Percentiles rank a stretch among this genome's conserved stretches.
Evolutionary conservation across 164 flowering plant species (phyloP).

Genomic region (Chloranthus sessilifolius): DNA sequence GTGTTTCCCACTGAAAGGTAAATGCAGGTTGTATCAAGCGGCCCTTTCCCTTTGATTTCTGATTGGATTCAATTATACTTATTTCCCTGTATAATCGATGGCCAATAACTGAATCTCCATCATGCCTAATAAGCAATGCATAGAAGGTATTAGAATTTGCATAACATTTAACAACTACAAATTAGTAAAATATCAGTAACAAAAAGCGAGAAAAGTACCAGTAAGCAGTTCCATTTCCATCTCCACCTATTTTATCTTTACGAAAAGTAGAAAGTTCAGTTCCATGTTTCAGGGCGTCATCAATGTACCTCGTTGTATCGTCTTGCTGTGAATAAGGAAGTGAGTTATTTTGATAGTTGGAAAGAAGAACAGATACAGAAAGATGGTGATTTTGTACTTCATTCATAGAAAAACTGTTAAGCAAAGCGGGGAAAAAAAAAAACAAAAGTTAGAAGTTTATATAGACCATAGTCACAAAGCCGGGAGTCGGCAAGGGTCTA

Average conservation of each 20-base stretch:
- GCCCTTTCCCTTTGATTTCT: conserved; percentile 28
- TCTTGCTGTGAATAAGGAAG: conserved; percentile 52
- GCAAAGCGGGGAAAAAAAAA: too few species aligned
- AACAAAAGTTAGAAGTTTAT: too few species aligned
- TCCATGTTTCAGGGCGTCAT: conserved; percentile 52
- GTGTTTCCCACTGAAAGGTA: conserved; percentile 64
- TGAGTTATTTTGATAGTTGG: background rate
- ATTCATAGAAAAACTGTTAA: too few species aligned
- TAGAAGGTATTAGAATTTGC: background rate
- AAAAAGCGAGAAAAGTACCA: conserved; percentile 71
- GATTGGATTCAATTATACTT: conserved; percentile 18
- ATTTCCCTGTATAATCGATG: conserved; percentile 75
- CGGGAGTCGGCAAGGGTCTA: too few species aligned
- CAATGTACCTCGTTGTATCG: conserved; percentile 48
- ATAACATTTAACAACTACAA: background rate
- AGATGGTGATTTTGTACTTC: too few species aligned
- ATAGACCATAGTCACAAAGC: too few species aligned
- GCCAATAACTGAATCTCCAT: conserved; percentile 62
- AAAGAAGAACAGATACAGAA: background rate
- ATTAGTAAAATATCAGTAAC: background rate
- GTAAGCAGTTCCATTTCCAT: conserved; percentile 54
- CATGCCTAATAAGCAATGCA: conserved; percentile 47
- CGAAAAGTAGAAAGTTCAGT: conserved; percentile 49
- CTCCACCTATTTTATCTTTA: conserved; percentile 52
- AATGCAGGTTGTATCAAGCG: conserved; percentile 14